phyloP scores from a whole-genome alignment of 1,139 yeast species.

The Yamadazyma songkhlaensis region DNA sequence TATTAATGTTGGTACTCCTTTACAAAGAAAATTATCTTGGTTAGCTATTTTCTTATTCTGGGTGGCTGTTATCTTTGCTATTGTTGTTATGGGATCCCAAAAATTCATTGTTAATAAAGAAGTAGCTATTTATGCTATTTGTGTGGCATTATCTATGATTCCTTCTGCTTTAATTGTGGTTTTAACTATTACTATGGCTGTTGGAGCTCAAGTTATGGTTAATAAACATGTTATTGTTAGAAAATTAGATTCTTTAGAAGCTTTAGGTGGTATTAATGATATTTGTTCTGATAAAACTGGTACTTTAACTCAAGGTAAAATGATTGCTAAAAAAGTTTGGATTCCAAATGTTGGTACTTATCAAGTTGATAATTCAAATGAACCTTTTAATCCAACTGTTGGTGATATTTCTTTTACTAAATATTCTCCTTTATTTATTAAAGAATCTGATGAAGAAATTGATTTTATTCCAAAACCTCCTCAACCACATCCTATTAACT shows the following conservation, averaged over 20 bases:
- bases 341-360: slow-evolving; percentile 73
- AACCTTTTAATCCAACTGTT: slow-evolving; percentile 70
- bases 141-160: slow-evolving; percentile 80
- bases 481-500: slow-evolving; percentile 22
- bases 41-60: slow-evolving; percentile 66
- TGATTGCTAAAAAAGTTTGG: slow-evolving; percentile 74
- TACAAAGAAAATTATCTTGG: slow-evolving; percentile 64
- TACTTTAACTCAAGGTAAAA: slow-evolving; percentile 75
- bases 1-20: slow-evolving; percentile 72
- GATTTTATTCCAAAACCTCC: slow-evolving; percentile 25
- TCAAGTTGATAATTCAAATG: slow-evolving; percentile 56
- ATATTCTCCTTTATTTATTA: slow-evolving; percentile 41
- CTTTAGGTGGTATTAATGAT: slow-evolving; percentile 76
- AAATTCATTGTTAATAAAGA: slow-evolving; percentile 62
- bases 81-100: slow-evolving; percentile 79
- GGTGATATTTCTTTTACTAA: slow-evolving; percentile 51
- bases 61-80: slow-evolving; percentile 73
- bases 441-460: slow-evolving; percentile 37
- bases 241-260: slow-evolving; percentile 75
- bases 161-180: slow-evolving; percentile 82
- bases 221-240: slow-evolving; percentile 70
- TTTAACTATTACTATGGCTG: slow-evolving; percentile 82
- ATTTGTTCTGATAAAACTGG: slow-evolving; percentile 86
- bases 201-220: slow-evolving; percentile 80
- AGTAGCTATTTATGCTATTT: slow-evolving; percentile 80